phyloP scores from a whole-genome alignment of 106 monocot species.

The Posidonia australis region DNA sequence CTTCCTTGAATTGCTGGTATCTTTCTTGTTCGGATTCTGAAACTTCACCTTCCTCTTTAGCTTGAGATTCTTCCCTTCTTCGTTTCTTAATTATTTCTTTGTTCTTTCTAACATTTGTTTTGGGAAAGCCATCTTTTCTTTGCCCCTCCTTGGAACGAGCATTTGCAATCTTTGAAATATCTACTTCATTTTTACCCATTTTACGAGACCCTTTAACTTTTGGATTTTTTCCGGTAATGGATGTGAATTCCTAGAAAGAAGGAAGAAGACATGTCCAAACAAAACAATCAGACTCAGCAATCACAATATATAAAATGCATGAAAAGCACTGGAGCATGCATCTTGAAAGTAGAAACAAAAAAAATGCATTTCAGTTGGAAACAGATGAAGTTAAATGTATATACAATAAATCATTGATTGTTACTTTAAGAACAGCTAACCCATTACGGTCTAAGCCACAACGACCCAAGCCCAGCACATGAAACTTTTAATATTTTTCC shows the following conservation, averaged over 20 bases:
- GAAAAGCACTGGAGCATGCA: not conserved
- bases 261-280: not conserved
- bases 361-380: too few relatives aligned
- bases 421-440: too few relatives aligned
- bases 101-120: conserved; percentile 22
- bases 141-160: conserved; percentile 30
- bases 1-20: conserved; percentile 78
- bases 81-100: conserved; percentile 33
- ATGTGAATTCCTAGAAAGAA: conserved; percentile 69
- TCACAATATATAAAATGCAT: not conserved
- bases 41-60: conserved; percentile 94
- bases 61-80: conserved; percentile 39
- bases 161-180: conserved; percentile 22
- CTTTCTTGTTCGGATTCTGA: conserved; percentile 73
- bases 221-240: conserved; percentile 44
- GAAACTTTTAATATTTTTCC: too few relatives aligned
- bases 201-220: conserved; percentile 62
- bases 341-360: too few relatives aligned
- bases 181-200: conserved; percentile 29
- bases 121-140: conserved; percentile 20
- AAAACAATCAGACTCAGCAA: not conserved
- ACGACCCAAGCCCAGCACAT: too few relatives aligned
- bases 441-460: too few relatives aligned
- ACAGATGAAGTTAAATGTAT: too few relatives aligned
- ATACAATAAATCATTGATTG: too few relatives aligned